Percentiles rank a stretch among this genome's conserved stretches.
phyloP scores from a whole-genome alignment of 306 rosid species.

The Prunus mongolica region DNA sequence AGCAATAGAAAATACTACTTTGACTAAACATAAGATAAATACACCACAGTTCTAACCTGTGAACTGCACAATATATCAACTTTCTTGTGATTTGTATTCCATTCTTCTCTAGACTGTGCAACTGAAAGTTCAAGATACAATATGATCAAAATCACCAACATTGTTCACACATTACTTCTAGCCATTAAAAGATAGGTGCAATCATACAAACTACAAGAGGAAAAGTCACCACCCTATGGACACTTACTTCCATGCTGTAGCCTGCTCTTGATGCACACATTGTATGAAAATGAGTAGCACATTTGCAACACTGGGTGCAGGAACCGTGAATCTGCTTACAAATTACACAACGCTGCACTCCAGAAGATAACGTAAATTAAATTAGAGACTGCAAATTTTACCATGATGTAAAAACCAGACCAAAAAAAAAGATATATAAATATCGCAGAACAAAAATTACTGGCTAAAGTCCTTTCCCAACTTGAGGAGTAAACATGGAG shows the following conservation, averaged over 20 bases:
- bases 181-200: background rate
- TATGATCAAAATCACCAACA: slow-evolving; percentile 29
- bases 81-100: slow-evolving; percentile 63
- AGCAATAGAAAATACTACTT: background rate
- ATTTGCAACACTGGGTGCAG: slow-evolving; percentile 85
- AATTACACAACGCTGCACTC: slow-evolving; percentile 72
- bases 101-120: slow-evolving; percentile 73
- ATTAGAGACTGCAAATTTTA: slow-evolving; percentile 1
- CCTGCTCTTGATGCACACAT: slow-evolving; percentile 93
- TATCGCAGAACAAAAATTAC: background rate
- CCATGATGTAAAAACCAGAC: background rate
- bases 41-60: slow-evolving; percentile 58
- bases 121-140: slow-evolving; percentile 47
- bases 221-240: background rate
- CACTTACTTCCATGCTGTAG: slow-evolving; percentile 90
- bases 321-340: slow-evolving; percentile 94
- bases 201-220: slow-evolving; percentile 8
- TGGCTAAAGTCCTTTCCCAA: background rate
- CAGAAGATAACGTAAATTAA: slow-evolving; percentile 28
- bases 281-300: slow-evolving; percentile 81
- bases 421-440: background rate
- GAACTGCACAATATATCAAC: slow-evolving; percentile 76
- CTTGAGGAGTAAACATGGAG: background rate
- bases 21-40: slow-evolving; percentile 4
- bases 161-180: slow-evolving; percentile 12